Base-by-base conservation (phyloP, 305 asterid species). In the Andrographis paniculata region DNA sequence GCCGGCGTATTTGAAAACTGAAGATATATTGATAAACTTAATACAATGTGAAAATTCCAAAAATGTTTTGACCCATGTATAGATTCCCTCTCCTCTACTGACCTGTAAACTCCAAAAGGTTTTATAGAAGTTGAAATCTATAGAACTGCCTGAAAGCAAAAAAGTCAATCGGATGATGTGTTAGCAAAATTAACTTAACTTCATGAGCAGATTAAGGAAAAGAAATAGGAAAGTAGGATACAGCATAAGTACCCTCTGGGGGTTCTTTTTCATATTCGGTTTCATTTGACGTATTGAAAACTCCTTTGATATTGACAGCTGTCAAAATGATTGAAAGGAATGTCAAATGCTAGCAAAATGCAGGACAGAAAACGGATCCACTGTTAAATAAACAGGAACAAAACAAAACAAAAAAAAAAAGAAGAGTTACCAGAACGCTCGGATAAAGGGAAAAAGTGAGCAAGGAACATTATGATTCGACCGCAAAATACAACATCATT, bases 41-140 rank as follows among this genome's bases (percentile, higher is more conserved):
- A 45, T 45, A 24, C 4, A 24, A 24, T 24, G 30, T 24, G 30
- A 24, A 24, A 24, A 24, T 24, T n/a, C n/a, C n/a, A n/a, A n/a
- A n/a, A 24, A 24, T 3, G 4, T 24, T 4, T 24, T 24, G 30
- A 24, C 30, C n/a, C n/a, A n/a, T n/a, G n/a, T n/a, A 24, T 24
- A 8, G 8, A 8, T 24, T 24, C 6, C 30, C 30, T 15, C 43
- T 40, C 22, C 54, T 46, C 63, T 16, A 73, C 93, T 59, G 42
- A 82, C 98, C 98, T 89, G 98, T 65, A 89, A 77, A 72, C 92
- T 78, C 98, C 98, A 89, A 66, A 89, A 82, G 74, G 95, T 89
- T 68, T 78, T 89, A 73, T 89, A 89, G 56, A 89, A 89, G 80
- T 77, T 80, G 88, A 85, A 78, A 74, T 89, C 98, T 60, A 89